Conservation (phyloP, 2,329 filamentous ascomycete genomes). For the Leptographium galeiforme region DNA sequence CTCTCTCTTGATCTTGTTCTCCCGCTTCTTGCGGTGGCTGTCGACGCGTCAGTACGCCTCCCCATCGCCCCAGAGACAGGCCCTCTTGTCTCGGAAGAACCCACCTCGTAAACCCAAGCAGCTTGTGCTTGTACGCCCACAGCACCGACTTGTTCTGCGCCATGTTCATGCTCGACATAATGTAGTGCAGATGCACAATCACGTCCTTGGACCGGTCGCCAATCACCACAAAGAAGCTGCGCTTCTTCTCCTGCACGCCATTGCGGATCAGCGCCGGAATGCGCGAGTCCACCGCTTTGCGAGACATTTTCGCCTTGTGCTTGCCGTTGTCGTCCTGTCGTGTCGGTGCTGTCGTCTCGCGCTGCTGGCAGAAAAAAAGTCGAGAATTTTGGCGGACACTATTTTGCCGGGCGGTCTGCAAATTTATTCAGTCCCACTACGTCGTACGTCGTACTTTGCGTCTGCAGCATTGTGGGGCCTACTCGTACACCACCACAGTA, state of each 20-base stretch:
- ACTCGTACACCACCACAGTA: no score
- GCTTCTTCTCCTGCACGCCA: slow-evolving; percentile 88
- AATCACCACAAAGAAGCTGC: slow-evolving; percentile 94
- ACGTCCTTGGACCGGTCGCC: slow-evolving; percentile 92
- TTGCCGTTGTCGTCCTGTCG: background rate
- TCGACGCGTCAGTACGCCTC: background rate
- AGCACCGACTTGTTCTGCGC: slow-evolving; percentile 92
- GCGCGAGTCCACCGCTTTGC: slow-evolving; percentile 62
- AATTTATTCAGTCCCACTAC: no score
- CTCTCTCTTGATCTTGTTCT: slow-evolving; percentile 96
- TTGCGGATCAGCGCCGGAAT: slow-evolving; percentile 86
- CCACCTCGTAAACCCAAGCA: slow-evolving; percentile 76
- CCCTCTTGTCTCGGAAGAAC: no score
- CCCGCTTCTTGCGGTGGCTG: slow-evolving; percentile 92
- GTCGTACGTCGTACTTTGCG: background rate
- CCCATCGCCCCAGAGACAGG: no score
- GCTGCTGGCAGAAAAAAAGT: background rate
- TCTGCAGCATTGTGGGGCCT: background rate
- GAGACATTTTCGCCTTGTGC: slow-evolving; percentile 34
- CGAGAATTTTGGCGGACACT: slow-evolving; percentile 12
- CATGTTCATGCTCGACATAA: slow-evolving; percentile 59
- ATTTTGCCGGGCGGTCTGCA: slow-evolving; percentile 11
- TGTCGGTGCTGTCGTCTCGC: background rate
- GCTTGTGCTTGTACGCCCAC: slow-evolving; percentile 95
- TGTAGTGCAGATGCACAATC: slow-evolving; percentile 85